phyloP scores from a whole-genome alignment of 202 grass and related monocot genomes.

The Panicum hallii region DNA sequence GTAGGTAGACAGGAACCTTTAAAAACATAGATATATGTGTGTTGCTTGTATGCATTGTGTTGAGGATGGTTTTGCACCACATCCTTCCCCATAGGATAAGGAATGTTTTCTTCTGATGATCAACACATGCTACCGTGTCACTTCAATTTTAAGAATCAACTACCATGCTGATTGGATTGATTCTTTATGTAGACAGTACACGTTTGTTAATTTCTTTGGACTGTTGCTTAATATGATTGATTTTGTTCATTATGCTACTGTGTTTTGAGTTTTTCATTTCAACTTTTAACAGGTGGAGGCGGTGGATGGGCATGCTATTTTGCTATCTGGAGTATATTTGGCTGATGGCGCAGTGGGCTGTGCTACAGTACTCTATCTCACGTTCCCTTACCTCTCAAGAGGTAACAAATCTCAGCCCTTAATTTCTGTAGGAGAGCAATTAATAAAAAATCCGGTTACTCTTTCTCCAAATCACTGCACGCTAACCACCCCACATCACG shows the following conservation, averaged over 20 bases:
- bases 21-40: not conserved
- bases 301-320: slow-evolving; percentile 73
- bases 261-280: slow-evolving; percentile 2
- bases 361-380: too few species aligned
- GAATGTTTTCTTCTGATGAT: not conserved
- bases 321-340: slow-evolving; percentile 97
- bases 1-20: not conserved
- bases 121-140: not conserved
- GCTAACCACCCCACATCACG: too few species aligned
- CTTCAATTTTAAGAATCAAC: slow-evolving; percentile 5
- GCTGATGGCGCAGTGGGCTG: slow-evolving; percentile 58
- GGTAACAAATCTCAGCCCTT: too few species aligned
- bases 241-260: slow-evolving; percentile 26
- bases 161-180: not conserved
- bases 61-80: slow-evolving; percentile 9
- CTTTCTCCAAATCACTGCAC: too few species aligned
- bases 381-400: too few species aligned
- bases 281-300: slow-evolving; percentile 72
- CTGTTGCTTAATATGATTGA: not conserved
- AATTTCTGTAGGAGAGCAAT: too few species aligned
- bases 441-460: too few species aligned
- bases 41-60: not conserved
- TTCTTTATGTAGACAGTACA: too few species aligned
- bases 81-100: not conserved
- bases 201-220: not conserved